phyloP scores from a whole-genome alignment of 139 green algal species.

The Coelastrella sp. region DNA sequence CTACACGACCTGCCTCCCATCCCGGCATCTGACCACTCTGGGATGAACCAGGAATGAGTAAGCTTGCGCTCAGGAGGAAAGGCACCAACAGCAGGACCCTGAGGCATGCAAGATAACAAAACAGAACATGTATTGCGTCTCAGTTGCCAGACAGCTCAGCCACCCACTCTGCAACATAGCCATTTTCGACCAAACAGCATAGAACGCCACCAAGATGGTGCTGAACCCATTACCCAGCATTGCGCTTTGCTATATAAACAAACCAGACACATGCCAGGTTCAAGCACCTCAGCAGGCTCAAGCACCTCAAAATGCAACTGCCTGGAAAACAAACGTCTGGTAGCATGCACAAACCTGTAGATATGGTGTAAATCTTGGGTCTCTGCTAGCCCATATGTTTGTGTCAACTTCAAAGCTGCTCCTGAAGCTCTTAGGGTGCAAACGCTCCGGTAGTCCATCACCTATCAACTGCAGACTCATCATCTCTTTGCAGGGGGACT shows the following conservation, averaged over 20 bases:
- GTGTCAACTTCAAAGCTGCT: conserved; percentile 74
- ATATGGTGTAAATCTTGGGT: neutral
- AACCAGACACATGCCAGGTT: too few relatives aligned
- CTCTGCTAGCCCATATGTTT: conserved; percentile 69
- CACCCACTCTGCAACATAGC: neutral
- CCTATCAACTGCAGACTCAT: neutral
- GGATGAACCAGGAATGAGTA: conserved; percentile 31
- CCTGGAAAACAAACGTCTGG: too few relatives aligned
- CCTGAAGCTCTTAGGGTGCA: conserved; percentile 71
- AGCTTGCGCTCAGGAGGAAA: conserved; percentile 27
- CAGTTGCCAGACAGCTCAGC: neutral
- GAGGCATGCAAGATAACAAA: too few relatives aligned
- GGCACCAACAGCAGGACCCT: conserved; percentile 26
- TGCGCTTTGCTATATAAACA: too few relatives aligned
- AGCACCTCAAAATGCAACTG: too few relatives aligned
- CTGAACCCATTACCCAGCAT: too few relatives aligned
- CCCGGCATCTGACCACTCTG: conserved; percentile 10
- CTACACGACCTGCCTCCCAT: conserved; percentile 40
- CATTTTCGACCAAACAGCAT: too few relatives aligned
- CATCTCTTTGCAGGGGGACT: conserved; percentile 43
- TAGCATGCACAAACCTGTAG: neutral
- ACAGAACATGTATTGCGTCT: neutral
- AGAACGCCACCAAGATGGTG: too few relatives aligned
- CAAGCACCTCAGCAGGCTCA: too few relatives aligned
- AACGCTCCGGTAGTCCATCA: conserved; percentile 59